Percentiles rank a stretch among this genome's conserved stretches.
phyloP scores from a whole-genome alignment of 176 grass and related monocot genomes.

The Bolboschoenus planiculmis region DNA sequence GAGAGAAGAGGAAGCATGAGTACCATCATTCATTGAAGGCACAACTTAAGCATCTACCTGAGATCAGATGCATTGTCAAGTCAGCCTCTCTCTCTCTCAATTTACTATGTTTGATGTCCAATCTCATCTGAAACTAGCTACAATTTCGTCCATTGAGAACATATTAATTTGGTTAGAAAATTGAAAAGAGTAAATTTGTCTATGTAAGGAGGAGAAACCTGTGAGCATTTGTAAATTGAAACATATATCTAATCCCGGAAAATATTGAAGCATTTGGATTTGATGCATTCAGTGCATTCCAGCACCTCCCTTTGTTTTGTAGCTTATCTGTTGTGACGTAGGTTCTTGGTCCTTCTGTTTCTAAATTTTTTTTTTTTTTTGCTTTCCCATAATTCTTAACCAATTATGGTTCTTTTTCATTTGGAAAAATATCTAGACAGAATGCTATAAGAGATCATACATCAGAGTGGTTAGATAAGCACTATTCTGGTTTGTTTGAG shows the following conservation, averaged over 20 bases:
- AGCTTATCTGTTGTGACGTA: constrained; percentile 89
- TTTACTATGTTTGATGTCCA: too few species aligned
- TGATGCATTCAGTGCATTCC: constrained; percentile 59
- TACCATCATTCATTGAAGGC: constrained; percentile 67
- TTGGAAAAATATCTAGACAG: constrained; percentile 52
- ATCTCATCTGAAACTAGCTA: too few species aligned
- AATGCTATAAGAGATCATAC: constrained; percentile 85
- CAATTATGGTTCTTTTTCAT: not conserved
- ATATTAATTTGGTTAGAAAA: too few species aligned
- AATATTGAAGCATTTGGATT: too few species aligned
- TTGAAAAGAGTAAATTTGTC: too few species aligned
- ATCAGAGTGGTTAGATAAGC: constrained; percentile 65
- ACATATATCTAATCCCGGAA: too few species aligned
- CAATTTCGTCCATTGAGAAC: too few species aligned
- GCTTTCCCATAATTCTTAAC: not conserved
- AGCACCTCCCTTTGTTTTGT: constrained; percentile 76
- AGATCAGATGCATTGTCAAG: constrained; percentile 72
- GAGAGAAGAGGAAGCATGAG: constrained; percentile 78
- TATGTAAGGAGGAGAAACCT: too few species aligned
- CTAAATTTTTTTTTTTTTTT: not conserved
- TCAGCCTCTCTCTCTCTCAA: constrained; percentile 23
- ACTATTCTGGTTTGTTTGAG: constrained; percentile 88
- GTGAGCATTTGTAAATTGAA: too few species aligned
- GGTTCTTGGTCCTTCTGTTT: constrained; percentile 27
- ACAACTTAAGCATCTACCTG: constrained; percentile 70